Conservation (phyloP, 768 basidiomycete species). For the Mycena leptocephala region DNA sequence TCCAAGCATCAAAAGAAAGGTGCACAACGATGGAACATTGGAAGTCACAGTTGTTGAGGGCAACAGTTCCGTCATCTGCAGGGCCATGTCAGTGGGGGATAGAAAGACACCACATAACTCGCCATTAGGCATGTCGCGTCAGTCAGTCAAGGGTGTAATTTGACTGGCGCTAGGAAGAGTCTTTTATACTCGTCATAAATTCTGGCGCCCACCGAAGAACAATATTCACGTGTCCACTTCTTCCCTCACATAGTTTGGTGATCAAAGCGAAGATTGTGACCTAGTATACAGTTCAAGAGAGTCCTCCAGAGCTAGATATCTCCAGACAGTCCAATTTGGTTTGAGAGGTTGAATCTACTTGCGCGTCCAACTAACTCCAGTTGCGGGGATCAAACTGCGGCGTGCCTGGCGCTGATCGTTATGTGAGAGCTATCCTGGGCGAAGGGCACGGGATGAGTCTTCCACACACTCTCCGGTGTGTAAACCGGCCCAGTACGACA, state of each 20-base stretch:
- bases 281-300: too few species aligned
- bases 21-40: not conserved
- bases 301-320: not conserved
- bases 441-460: not conserved
- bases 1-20: constrained; percentile 2
- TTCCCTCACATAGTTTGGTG: constrained; percentile 5
- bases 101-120: not conserved
- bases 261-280: not conserved
- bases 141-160: not conserved
- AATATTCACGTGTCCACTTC: constrained; percentile 20
- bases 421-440: not conserved
- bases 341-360: not conserved
- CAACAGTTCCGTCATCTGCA: constrained; percentile 40
- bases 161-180: not conserved
- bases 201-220: constrained; percentile 11
- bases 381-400: constrained; percentile 6
- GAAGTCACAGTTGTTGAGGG: constrained; percentile 60
- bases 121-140: constrained; percentile 25
- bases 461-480: not conserved
- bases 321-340: too few species aligned
- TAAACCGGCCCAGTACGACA: not conserved
- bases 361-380: not conserved
- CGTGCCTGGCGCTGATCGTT: not conserved
- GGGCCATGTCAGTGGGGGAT: constrained; percentile 7
- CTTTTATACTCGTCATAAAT: constrained; percentile 10